Conservation (phyloP, 768 basidiomycete genomes). For the Hortiboletus flavorubellus region DNA sequence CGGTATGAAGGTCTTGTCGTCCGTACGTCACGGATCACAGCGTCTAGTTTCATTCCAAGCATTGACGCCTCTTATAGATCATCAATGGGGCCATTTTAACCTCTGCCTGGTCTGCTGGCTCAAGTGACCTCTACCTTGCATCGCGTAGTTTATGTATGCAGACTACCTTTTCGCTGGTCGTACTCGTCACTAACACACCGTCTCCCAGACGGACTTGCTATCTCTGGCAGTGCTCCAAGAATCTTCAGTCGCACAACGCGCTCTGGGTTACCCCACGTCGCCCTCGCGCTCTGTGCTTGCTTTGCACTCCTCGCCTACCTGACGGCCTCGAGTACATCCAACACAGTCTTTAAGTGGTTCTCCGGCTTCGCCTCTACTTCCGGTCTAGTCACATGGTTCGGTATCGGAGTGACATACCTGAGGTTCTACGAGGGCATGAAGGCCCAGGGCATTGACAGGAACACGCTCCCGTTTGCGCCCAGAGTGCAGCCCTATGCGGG, state of each 20-base stretch:
- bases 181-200: slow-evolving; percentile 5
- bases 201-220: slow-evolving; percentile 49
- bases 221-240: slow-evolving; percentile 49
- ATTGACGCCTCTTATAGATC: too few relatives aligned
- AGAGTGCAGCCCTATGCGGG: slow-evolving; percentile 39
- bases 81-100: too few relatives aligned
- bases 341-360: slow-evolving; percentile 42
- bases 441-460: slow-evolving; percentile 46
- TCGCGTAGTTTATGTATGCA: not conserved
- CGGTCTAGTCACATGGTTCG: slow-evolving; percentile 44
- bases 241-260: slow-evolving; percentile 42
- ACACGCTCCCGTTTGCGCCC: slow-evolving; percentile 43
- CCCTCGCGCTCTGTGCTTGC: slow-evolving; percentile 26
- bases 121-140: too few relatives aligned
- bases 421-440: slow-evolving; percentile 46
- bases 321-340: slow-evolving; percentile 34
- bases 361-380: slow-evolving; percentile 33
- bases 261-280: slow-evolving; percentile 44
- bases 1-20: too few relatives aligned
- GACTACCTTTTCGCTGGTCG: not conserved
- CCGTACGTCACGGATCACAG: too few relatives aligned
- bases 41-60: too few relatives aligned
- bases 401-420: slow-evolving; percentile 43
- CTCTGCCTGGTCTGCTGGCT: not conserved
- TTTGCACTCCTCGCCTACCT: slow-evolving; percentile 40